phyloP scores from a whole-genome alignment of 192 early-diverging fungal genomes.

The Coemansia sp. region DNA sequence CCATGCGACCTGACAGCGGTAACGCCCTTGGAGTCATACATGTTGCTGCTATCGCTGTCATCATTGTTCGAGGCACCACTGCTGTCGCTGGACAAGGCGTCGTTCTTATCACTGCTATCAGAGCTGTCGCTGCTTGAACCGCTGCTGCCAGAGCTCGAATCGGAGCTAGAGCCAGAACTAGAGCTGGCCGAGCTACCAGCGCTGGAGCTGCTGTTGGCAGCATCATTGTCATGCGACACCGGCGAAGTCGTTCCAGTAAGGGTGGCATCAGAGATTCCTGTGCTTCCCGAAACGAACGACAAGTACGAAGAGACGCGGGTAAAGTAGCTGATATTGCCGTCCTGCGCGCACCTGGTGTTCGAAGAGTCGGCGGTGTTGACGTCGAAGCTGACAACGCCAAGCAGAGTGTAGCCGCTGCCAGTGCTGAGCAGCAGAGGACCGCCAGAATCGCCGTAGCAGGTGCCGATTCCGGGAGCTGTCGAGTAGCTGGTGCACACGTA shows the following conservation, averaged over 20 bases:
- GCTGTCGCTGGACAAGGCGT: not conserved
- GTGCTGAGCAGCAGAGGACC: conserved; percentile 44
- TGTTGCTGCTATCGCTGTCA: not conserved
- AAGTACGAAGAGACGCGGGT: conserved; percentile 53
- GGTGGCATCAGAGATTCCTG: conserved; percentile 26
- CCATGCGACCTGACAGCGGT: not conserved
- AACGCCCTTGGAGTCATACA: conserved; percentile 2
- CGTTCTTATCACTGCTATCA: not conserved
- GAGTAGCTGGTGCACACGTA: conserved; percentile 54
- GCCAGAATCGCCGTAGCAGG: conserved; percentile 55
- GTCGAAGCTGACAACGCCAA: conserved; percentile 55
- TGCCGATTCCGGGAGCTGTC: conserved; percentile 43
- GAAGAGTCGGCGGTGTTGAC: conserved; percentile 48
- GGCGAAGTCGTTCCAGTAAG: conserved; percentile 24
- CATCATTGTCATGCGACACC: conserved; percentile 19
- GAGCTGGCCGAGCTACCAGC: not conserved
- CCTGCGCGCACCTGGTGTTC: conserved; percentile 45
- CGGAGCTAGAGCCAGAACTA: not conserved
- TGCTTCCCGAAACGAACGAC: conserved; percentile 41
- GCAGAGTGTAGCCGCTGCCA: conserved; percentile 32
- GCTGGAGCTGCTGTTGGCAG: not conserved
- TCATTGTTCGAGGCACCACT: not conserved
- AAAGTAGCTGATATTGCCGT: conserved; percentile 53
- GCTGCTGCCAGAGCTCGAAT: not conserved
- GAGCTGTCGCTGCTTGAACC: not conserved